These are phyloP conservation scores for Sugiyamaella pinicola DNA, from an alignment of 1,139 yeast genomes.

Conservation along the genomic window DNA sequence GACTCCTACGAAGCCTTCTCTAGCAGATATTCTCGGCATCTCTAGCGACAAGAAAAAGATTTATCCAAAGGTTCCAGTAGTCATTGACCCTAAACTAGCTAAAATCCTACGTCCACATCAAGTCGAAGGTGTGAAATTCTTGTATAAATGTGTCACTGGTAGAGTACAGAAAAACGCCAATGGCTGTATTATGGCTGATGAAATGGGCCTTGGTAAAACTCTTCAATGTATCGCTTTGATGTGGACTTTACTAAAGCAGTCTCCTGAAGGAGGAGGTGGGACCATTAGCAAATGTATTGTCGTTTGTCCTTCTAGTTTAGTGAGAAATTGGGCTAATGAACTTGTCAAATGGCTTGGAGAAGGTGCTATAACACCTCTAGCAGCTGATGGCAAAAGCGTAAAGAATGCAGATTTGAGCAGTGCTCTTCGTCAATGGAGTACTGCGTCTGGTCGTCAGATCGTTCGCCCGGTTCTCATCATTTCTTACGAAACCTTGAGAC, in stretches of 20 bases:
- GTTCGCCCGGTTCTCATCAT: conserved; percentile 93
- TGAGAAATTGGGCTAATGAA: conserved; percentile 97
- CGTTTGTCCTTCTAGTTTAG: conserved; percentile 94
- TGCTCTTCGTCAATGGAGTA: conserved; percentile 83
- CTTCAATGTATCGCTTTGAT: conserved; percentile 86
- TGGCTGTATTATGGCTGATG: conserved; percentile 99
- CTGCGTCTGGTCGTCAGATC: conserved; percentile 82
- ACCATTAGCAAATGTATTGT: conserved; percentile 89
- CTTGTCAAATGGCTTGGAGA: conserved; percentile 94
- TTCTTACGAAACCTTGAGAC: conserved; percentile 90
- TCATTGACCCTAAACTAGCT: conserved; percentile 85
- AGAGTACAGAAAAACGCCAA: conserved; percentile 80
- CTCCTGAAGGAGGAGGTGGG: conserved; percentile 77
- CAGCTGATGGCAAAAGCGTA: conserved; percentile 80
- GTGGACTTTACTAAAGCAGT: conserved; percentile 92
- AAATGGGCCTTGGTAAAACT: conserved; percentile 97
- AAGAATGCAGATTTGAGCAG: conserved; percentile 58
- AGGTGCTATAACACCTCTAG: conserved; percentile 83
- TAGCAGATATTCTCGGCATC: conserved; percentile 83
- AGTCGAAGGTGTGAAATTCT: conserved; percentile 89
- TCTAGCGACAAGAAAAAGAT: conserved; percentile 47
- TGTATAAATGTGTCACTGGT: conserved; percentile 90
- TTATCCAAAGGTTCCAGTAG: conserved; percentile 78
- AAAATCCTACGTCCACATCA: conserved; percentile 94
- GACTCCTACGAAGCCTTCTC: conserved; percentile 47